A percentile compares a stretch with the other conserved stretches of the same genome.
Evolutionary conservation across 2,329 filamentous ascomycete species (phyloP).

Genomic region (Dendryphion nanum): DNA sequence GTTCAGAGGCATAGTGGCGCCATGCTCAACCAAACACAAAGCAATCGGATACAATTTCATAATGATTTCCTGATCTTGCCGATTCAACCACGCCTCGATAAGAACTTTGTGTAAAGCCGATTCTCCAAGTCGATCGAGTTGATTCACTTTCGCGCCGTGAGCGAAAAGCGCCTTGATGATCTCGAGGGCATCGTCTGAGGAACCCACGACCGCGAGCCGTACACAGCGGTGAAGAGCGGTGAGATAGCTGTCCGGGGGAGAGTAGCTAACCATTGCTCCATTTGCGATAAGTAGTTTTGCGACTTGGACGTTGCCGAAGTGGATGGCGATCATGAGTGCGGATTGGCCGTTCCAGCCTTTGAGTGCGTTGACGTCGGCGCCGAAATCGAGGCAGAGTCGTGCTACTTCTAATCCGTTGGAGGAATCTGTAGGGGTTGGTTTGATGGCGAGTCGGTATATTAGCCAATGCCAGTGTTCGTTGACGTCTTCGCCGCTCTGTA

Average conservation of each 20-base stretch:
- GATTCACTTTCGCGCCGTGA: constrained; percentile 13
- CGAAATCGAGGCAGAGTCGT: constrained; percentile 14
- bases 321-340: constrained; percentile 17
- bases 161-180: constrained; percentile 14
- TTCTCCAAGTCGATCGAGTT: constrained; percentile 10
- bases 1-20: constrained; percentile 8
- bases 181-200: constrained; percentile 8
- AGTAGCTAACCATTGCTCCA: constrained; percentile 12
- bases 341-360: constrained; percentile 20
- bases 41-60: constrained; percentile 12
- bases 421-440: constrained; percentile 2
- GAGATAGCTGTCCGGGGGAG: constrained; percentile 9
- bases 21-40: constrained; percentile 10
- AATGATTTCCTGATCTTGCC: constrained; percentile 5
- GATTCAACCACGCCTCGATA: constrained; percentile 14
- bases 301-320: constrained; percentile 16
- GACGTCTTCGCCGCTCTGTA: constrained; percentile 16
- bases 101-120: constrained; percentile 14
- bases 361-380: constrained; percentile 15
- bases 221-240: constrained; percentile 17
- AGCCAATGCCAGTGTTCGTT: constrained; percentile 16
- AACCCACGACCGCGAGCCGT: constrained; percentile 11
- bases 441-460: constrained; percentile 17
- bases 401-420: constrained; percentile 12
- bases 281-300: constrained; percentile 16